phyloP scores from a whole-genome alignment of 116 monocot species.

The Iris pallida region DNA sequence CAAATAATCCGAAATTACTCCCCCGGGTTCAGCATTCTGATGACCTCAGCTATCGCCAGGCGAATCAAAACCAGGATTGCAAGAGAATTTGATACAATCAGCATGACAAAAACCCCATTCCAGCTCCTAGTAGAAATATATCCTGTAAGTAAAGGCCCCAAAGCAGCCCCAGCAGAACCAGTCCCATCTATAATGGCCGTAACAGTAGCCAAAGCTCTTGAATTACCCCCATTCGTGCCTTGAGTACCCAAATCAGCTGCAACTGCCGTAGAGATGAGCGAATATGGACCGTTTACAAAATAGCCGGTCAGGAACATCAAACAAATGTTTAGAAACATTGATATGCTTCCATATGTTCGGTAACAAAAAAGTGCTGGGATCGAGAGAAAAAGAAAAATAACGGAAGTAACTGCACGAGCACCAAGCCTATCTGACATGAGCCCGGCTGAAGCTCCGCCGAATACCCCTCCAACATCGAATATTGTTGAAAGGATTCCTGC shows the following conservation, averaged over 20 bases:
- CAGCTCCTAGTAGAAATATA: slow-evolving; percentile 87
- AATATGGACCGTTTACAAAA: slow-evolving; percentile 95
- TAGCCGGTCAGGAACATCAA: slow-evolving; percentile 89
- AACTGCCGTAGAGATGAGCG: slow-evolving; percentile 93
- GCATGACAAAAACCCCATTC: slow-evolving; percentile 89
- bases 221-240: slow-evolving; percentile 51
- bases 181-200: slow-evolving; percentile 99
- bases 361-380: slow-evolving; percentile 69
- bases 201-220: slow-evolving; percentile 87
- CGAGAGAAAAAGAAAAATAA: slow-evolving; percentile 72
- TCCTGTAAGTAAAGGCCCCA: slow-evolving; percentile 88
- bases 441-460: slow-evolving; percentile 87
- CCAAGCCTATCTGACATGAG: slow-evolving; percentile 71
- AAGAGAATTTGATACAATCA: slow-evolving; percentile 58
- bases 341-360: slow-evolving; percentile 52
- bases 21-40: slow-evolving; percentile 13
- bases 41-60: slow-evolving; percentile 69
- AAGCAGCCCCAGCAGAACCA: slow-evolving; percentile 88
- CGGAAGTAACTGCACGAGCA: slow-evolving; percentile 68
- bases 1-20: neutral
- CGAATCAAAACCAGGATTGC: slow-evolving; percentile 62
- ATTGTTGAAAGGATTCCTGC: slow-evolving; percentile 87
- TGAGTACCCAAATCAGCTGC: slow-evolving; percentile 85
- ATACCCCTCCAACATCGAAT: slow-evolving; percentile 88
- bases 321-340: slow-evolving; percentile 47